These are phyloP conservation scores for Pistacia atlantica DNA, from an alignment of 345 rosid genomes.

Conservation along the genomic window DNA sequence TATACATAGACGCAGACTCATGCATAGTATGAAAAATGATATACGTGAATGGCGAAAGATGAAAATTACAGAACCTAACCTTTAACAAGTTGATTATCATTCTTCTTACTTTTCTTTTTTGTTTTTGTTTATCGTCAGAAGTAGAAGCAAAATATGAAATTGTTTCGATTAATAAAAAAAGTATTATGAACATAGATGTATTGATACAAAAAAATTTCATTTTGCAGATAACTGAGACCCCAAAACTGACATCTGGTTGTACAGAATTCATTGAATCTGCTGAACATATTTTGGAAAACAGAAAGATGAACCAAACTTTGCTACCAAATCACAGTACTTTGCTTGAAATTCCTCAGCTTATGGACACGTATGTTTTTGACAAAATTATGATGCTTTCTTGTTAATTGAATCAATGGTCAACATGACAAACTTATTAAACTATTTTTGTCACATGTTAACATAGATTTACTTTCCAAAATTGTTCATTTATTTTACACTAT, in stretches of 20 bases:
- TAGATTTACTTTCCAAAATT: not conserved
- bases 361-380: constrained; percentile 85
- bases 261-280: constrained; percentile 86
- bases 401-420: constrained; percentile 2
- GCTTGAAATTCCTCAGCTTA: constrained; percentile 99
- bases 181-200: not conserved
- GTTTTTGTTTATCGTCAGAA: not conserved
- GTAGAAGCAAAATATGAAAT: not conserved
- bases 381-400: constrained; percentile 7
- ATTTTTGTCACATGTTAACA: too few relatives aligned
- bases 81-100: not conserved
- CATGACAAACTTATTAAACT: not conserved
- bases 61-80: not conserved
- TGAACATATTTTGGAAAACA: constrained; percentile 82
- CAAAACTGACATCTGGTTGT: constrained; percentile 85
- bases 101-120: constrained; percentile 1
- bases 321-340: constrained; percentile 86
- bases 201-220: too few relatives aligned
- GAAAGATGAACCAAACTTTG: constrained; percentile 92
- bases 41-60: too few relatives aligned
- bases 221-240: constrained; percentile 74
- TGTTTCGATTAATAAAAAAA: not conserved
- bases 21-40: not conserved
- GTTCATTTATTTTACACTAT: not conserved
- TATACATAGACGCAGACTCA: not conserved